Evolutionary conservation across 148 eudicot genomes (phyloP), one percentile per base, ranked within the genome.

Genomic region (Dianthus caryophyllus): DNA sequence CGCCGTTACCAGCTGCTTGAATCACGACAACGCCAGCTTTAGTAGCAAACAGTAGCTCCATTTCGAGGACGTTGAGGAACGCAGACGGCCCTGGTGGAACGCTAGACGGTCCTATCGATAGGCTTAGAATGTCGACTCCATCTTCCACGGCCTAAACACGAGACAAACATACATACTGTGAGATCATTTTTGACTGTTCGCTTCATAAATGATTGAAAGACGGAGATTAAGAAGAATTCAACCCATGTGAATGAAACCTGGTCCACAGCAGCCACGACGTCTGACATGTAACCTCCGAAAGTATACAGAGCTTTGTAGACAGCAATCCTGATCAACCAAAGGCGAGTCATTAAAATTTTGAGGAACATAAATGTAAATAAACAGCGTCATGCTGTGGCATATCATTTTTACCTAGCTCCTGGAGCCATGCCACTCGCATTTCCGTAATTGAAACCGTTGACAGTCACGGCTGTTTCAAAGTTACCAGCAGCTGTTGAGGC

Each of bases 391-490:
- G 67, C 63, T 33, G 5, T 26, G 46, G 39, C 54, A 44, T 47
- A 71, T 70, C n/a, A n/a, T n/a, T n/a, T n/a, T n/a, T 78, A 84
- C 91, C 83, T 72, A 64, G 91, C 91, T 63, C 86, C 88, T 9
- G 91, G 86, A 67, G 91, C 91, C 88, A 87, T 87, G 30, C 91
- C 91, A 68, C 91, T 87, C 5, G 91, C 86, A 71, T 78, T 72
- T n/a, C 88, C 91, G 73, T 84, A 87, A 67, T 78, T 80, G 79
- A 78, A 87, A 56, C 77, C 80, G 70, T 84, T 80, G 31, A 73
- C 81, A 24, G 73, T 75, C n/a, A 84, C 91, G 0, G 86, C 78
- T 39, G 81, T 31, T 21, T 57, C 80, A 74, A 78, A 73, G 74
- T 84, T 84, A 26, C 86, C 91, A 27, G 91, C 91, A 60, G 86